Conservation (phyloP, 495 filamentous ascomycete genomes). For the Podospora conica region DNA sequence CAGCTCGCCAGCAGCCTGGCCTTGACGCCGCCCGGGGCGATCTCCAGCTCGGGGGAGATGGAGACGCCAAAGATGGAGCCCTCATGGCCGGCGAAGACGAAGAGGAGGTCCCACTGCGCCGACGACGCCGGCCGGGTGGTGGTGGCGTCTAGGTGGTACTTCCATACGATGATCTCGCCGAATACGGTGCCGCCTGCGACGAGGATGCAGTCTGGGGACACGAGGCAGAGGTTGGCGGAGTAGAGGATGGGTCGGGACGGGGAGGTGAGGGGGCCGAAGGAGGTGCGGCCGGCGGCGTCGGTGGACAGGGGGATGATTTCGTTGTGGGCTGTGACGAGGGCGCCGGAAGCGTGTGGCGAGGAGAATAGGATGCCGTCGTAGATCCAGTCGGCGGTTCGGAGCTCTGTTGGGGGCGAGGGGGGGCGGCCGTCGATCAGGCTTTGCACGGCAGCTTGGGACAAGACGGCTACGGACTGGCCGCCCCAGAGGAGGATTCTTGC, state of each 20-base stretch:
- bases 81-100: conserved; percentile 80
- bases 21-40: conserved; percentile 24
- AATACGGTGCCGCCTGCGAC: conserved; percentile 88
- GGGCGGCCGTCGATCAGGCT: conserved; percentile 15
- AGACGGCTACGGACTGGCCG: conserved; percentile 34
- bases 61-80: conserved; percentile 87
- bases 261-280: conserved; percentile 45
- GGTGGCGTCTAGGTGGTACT: conserved; percentile 41
- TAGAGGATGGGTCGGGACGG: conserved; percentile 84
- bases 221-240: conserved; percentile 64
- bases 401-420: conserved; percentile 5
- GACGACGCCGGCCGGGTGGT: background rate
- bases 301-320: conserved; percentile 44
- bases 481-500: conserved; percentile 51
- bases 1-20: conserved; percentile 74
- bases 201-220: conserved; percentile 53
- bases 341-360: conserved; percentile 20
- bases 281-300: conserved; percentile 11
- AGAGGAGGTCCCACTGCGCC: conserved; percentile 46
- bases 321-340: conserved; percentile 81
- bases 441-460: conserved; percentile 20
- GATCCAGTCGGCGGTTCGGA: conserved; percentile 69
- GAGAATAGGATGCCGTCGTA: conserved; percentile 60
- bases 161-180: conserved; percentile 90
- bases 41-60: conserved; percentile 57